These are phyloP conservation scores for Didymella arachidicola DNA, from an alignment of 2,329 filamentous ascomycete species.

Conservation along the genomic window DNA sequence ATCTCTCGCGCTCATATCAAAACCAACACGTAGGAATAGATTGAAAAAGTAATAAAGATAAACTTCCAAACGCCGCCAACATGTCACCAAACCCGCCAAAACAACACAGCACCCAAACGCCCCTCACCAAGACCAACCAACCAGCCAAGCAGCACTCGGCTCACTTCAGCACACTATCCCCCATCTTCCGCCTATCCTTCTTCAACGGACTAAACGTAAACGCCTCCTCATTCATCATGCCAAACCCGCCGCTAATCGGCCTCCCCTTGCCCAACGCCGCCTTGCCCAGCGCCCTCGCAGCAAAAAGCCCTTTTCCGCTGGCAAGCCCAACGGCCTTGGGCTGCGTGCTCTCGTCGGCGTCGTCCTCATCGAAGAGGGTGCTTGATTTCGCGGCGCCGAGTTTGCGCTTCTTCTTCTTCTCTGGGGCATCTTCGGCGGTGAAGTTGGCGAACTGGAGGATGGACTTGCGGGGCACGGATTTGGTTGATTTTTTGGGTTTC, in stretches of 20 bases:
- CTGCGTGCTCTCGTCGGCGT: constrained; percentile 43
- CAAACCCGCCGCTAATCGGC: constrained; percentile 46
- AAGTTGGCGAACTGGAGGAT: constrained; percentile 57
- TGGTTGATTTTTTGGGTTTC: constrained; percentile 44
- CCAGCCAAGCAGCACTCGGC: neutral
- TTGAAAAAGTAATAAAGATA: too few relatives aligned
- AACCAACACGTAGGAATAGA: too few relatives aligned
- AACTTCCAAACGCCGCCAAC: too few relatives aligned
- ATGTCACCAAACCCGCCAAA: neutral
- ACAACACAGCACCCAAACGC: neutral
- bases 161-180: constrained; percentile 38
- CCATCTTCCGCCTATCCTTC: constrained; percentile 47
- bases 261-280: constrained; percentile 41
- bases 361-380: constrained; percentile 68
- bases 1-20: too few relatives aligned
- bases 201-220: constrained; percentile 53
- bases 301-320: constrained; percentile 49
- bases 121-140: neutral
- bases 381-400: constrained; percentile 65
- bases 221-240: constrained; percentile 49
- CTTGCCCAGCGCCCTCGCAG: constrained; percentile 49
- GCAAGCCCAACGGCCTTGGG: constrained; percentile 41
- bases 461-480: constrained; percentile 56
- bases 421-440: constrained; percentile 47
- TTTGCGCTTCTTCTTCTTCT: constrained; percentile 70